Evolutionary conservation across 495 filamentous ascomycete species (phyloP), one percentile per base, ranked within the genome.

Genomic region (Massariosphaeria phaeospora): DNA sequence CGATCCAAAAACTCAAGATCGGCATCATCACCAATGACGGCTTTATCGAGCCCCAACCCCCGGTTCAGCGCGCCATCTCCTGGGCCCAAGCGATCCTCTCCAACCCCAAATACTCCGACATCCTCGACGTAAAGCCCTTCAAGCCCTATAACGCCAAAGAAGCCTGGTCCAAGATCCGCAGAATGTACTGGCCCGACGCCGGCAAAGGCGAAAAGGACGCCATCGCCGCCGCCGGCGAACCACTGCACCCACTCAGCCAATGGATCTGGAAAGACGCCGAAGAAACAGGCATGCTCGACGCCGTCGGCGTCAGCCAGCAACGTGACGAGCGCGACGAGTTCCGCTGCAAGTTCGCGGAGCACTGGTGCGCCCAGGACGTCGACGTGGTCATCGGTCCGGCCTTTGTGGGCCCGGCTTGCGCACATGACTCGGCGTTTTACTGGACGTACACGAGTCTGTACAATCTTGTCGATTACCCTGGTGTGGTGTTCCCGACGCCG

Each of bases 21-120:
- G 48, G 34, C 13, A 25, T 52, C 21, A 27, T 52, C 11, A n/a
- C 26, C 2, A 42, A 40, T 42, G 48, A 52, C 25, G 21, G 48
- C 17, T 18, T 52, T 8, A 29, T 52, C 7, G 13, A 30, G 4
- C 34, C 48, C 18, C 48, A 52, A 12, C 48, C 48, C 2, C 48
- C 48, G 10, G 29, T 52, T 6, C 11, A 27, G n/a, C 20, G 34
- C 4, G 48, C n/a, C 5, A 13, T 48, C 11, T 36, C 34, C 4
- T 36, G 34, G 34, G 34, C 34, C 3, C 34, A 17, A 5, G 34
- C 3, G 3, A 12, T 36, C 34, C 12, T 36, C 3, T 36, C 34
- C 12, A 17, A 36, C 12, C 34, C 34, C 3, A 36, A 36, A 13
- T 17, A 36, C 34, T 5, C 34, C 5, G 4, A 3, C 34, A 5